Evolutionary conservation across 164 flowering plant genomes (phyloP).

Genomic region (Kingdonia uniflora): DNA sequence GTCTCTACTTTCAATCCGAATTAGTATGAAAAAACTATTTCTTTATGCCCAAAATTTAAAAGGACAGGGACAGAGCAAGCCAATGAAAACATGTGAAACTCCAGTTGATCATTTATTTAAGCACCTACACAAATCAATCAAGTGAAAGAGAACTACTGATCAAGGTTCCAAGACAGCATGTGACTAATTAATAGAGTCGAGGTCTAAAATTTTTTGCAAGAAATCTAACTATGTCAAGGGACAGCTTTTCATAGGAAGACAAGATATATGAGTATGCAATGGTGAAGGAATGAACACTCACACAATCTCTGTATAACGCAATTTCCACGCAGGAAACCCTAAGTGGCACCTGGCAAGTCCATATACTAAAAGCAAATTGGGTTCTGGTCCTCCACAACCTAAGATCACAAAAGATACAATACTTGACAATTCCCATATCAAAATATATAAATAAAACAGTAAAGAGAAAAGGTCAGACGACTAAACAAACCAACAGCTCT

Average conservation of each 20-base stretch:
- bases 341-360: conserved; percentile 85
- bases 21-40: too few relatives aligned
- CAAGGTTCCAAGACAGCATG: too few relatives aligned
- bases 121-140: too few relatives aligned
- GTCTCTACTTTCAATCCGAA: too few relatives aligned
- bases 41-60: too few relatives aligned
- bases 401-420: neutral
- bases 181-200: too few relatives aligned
- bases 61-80: too few relatives aligned
- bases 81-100: too few relatives aligned
- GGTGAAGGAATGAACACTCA: conserved; percentile 29
- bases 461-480: neutral
- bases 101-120: too few relatives aligned
- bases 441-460: neutral
- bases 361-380: conserved; percentile 68
- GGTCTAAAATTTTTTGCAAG: too few relatives aligned
- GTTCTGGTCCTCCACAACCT: conserved; percentile 73
- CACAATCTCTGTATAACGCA: conserved; percentile 88
- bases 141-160: too few relatives aligned
- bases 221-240: neutral
- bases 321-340: conserved; percentile 92
- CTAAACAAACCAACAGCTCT: conserved; percentile 45
- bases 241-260: neutral
- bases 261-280: neutral
- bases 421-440: neutral